A percentile compares a stretch with the other conserved stretches of the same genome.
phyloP scores from a whole-genome alignment of 2,329 filamentous ascomycete genomes.

The Fusarium anguioides region DNA sequence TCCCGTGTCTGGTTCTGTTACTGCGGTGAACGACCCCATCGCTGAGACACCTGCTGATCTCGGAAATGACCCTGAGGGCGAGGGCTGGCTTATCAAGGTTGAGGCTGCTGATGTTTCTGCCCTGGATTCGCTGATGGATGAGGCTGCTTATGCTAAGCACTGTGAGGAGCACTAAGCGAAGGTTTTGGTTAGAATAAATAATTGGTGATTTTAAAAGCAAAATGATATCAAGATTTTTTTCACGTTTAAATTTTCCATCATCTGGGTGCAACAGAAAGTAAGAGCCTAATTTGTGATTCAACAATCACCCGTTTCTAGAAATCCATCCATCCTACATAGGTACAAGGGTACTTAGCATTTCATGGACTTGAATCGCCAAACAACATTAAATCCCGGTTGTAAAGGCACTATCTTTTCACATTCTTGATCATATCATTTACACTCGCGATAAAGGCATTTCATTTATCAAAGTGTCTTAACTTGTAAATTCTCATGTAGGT shows the following conservation, averaged over 20 bases:
- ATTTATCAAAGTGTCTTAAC: background rate
- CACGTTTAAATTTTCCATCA: background rate
- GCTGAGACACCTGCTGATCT: constrained; percentile 56
- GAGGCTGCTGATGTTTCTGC: constrained; percentile 67
- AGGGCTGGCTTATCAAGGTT: constrained; percentile 87
- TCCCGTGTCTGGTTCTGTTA: constrained; percentile 78
- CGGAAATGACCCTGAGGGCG: constrained; percentile 79
- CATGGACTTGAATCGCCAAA: too few relatives aligned
- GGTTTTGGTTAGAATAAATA: constrained; percentile 17
- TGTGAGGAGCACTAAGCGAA: constrained; percentile 29
- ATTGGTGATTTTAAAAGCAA: constrained; percentile 31
- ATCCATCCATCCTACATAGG: too few relatives aligned
- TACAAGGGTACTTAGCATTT: too few relatives aligned
- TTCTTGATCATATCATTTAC: background rate
- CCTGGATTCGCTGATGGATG: constrained; percentile 76
- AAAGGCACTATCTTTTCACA: too few relatives aligned
- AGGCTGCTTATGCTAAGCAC: constrained; percentile 67
- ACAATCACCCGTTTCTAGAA: too few relatives aligned
- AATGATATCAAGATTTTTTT: constrained; percentile 30
- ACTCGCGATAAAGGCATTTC: background rate
- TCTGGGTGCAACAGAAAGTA: too few relatives aligned
- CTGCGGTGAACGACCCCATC: constrained; percentile 69
- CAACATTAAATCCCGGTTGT: too few relatives aligned
- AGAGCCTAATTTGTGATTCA: too few relatives aligned
- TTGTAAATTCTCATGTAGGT: constrained; percentile 10